Base-by-base conservation (phyloP, 495 filamentous ascomycete genomes). In the Apodospora peruviana region DNA sequence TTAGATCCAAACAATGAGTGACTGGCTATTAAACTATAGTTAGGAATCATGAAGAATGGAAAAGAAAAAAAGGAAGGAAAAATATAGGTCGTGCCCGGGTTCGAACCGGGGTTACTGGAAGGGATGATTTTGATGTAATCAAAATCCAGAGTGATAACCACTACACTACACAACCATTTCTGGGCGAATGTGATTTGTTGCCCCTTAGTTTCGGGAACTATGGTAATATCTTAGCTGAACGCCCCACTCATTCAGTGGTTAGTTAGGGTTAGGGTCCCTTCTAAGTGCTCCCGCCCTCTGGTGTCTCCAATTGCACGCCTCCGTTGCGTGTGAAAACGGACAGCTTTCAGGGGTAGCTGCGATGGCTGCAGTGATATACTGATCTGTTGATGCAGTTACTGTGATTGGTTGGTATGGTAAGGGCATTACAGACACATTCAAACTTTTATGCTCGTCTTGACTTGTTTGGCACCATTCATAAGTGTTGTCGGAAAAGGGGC, bases 101-200 rank as follows among this genome's bases (percentile, higher is more conserved):
- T 53, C 51, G 51, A 53, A 48, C 51, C 45, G 45, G 51, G 51
- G 45, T 53, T 49, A 48, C 35, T 48, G 40, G 51, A 48, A 53
- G 24, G 16, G 20, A 20, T 32, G 10, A 14, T n/a, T 12, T 24
- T n/a, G n/a, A n/a, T n/a, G n/a, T n/a, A n/a, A n/a, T 48, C 51
- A 49, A 53, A 53, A 53, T 48, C 51, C 40, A 48, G 35, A 48
- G 51, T 53, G 51, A 53, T 53, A 53, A 48, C 51, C 51, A 45
- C 51, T 53, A 53, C 51, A 53, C 51, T 49, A 49, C 46, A 49
- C 45, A 49, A 53, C 51, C 51, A 32, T 7, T 32, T 7, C 27
- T 7, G 27, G 7, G 7, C 7, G 5, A 7, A 12, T 32, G 27
- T 5, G 27, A 12, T 12, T 32, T 32, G 12, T 32, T 32, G 12